Percentiles rank a stretch among this genome's conserved stretches.
phyloP scores from a whole-genome alignment of 352 stramenopile species.

The Phytophthora rubi region DNA sequence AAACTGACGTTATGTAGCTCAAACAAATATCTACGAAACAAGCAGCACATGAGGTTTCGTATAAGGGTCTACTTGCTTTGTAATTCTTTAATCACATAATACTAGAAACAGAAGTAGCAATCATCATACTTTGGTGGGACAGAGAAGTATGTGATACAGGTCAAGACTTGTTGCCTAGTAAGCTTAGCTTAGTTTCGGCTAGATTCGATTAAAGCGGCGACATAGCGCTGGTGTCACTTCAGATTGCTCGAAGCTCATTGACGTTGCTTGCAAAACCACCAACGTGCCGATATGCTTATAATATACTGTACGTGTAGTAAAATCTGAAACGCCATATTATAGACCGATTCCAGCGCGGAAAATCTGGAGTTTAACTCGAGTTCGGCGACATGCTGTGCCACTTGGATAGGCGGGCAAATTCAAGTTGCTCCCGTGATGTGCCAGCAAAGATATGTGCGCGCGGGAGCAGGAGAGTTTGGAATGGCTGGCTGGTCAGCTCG shows the following conservation, averaged over 20 bases:
- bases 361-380: background rate
- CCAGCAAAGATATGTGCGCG: constrained; percentile 12
- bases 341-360: too few species aligned
- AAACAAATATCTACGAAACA: too few species aligned
- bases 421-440: constrained; percentile 22
- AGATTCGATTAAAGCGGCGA: background rate
- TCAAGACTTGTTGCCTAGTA: too few species aligned
- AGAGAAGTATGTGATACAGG: too few species aligned
- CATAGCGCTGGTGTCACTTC: background rate
- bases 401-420: constrained; percentile 11
- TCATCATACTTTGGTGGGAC: too few species aligned
- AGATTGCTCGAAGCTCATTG: background rate
- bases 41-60: too few species aligned
- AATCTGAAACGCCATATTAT: too few species aligned
- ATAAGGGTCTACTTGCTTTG: too few species aligned
- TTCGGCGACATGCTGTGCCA: background rate
- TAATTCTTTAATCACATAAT: too few species aligned
- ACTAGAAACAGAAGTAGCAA: too few species aligned
- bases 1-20: too few species aligned
- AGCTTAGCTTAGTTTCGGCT: background rate
- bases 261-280: background rate
- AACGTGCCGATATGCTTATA: background rate
- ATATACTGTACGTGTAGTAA: too few species aligned
- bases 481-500: constrained; percentile 6
- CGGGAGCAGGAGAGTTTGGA: constrained; percentile 9